These are phyloP conservation scores for Dittrichia graveolens DNA, from an alignment of 129 eudicot species.

Conservation along the genomic window DNA sequence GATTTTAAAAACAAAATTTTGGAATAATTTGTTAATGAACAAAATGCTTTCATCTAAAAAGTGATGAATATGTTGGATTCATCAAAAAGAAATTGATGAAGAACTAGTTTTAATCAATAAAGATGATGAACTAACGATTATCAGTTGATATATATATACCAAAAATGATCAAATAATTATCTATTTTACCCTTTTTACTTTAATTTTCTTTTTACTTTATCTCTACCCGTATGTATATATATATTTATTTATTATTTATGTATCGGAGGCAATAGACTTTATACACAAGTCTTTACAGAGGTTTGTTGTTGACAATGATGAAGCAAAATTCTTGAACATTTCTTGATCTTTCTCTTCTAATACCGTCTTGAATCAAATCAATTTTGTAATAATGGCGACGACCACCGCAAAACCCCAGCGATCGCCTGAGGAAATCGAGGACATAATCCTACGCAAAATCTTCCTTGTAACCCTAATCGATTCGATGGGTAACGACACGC, in stretches of 20 bases:
- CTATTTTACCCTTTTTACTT: too few relatives aligned
- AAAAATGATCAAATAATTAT: too few relatives aligned
- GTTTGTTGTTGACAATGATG: constrained; percentile 24
- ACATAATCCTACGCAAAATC: constrained; percentile 75
- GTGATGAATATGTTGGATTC: too few relatives aligned
- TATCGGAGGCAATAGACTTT: constrained; percentile 5
- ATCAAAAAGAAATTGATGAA: too few relatives aligned
- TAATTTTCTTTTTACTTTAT: too few relatives aligned
- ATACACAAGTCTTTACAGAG: constrained; percentile 12
- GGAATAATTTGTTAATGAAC: too few relatives aligned
- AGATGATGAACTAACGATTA: too few relatives aligned
- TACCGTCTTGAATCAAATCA: constrained; percentile 20
- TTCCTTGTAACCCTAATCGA: constrained; percentile 69
- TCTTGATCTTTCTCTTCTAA: constrained; percentile 15
- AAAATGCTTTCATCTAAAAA: too few relatives aligned
- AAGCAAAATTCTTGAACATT: constrained; percentile 8
- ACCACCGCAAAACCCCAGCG: constrained; percentile 68
- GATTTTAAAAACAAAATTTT: too few relatives aligned
- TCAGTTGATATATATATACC: too few relatives aligned
- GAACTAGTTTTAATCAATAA: too few relatives aligned
- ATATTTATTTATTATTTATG: not conserved
- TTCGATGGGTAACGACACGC: constrained; percentile 69
- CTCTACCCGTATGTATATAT: too few relatives aligned
- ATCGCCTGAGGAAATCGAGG: constrained; percentile 84
- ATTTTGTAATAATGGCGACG: constrained; percentile 46